Evolutionary conservation across 306 rosid genomes (phyloP), one percentile per base, ranked within the genome.

Genomic region (Parietaria judaica): DNA sequence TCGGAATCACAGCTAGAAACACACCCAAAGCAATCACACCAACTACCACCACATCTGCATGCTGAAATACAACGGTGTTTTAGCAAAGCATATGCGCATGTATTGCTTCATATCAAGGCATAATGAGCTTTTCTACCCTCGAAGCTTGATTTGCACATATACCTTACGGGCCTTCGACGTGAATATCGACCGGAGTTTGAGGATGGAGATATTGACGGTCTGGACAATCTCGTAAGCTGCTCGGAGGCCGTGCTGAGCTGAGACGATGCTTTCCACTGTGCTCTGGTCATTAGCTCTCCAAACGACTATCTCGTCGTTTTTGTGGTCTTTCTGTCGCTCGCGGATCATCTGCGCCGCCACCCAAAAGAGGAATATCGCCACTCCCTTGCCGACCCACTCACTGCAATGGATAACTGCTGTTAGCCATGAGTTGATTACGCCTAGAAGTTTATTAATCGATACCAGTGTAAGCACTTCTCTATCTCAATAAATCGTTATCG

Each of bases 361-460:
- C 94, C 94, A 86, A 34, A 82, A 56, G 60, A 84, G 57, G 68
- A 94, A 60, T 39, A 64, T 71, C 46, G 99, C 90, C 31, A 83
- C 39, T 52, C 86, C 81, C 75, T 82, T 88, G 53, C 99, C 97
- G 53, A 81, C 69, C 95, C 99, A 94, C 75, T 86, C 97, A 88
- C 97, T 94, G 74, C 75, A 69, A 52, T 54, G 49, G 14, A 9
- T 43, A 66, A 51, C 31, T 23, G n/a, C 14, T 4, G 53, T 49
- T n/a, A 49, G 45, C 31, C 31, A 23, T 23, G 31, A 23, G 31
- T 23, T 23, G 31, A 23, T 23, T 23, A 23, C 31, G 31, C 31
- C 31, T 23, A 23, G 31, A 1, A 23, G 1, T 23, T 23, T 23
- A 23, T 23, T 23, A 23, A 23, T 2, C 31, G 31, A 2, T 23